These are phyloP conservation scores for Xylaria sp. DNA, from an alignment of 2,329 filamentous ascomycete species.

Conservation along the genomic window DNA sequence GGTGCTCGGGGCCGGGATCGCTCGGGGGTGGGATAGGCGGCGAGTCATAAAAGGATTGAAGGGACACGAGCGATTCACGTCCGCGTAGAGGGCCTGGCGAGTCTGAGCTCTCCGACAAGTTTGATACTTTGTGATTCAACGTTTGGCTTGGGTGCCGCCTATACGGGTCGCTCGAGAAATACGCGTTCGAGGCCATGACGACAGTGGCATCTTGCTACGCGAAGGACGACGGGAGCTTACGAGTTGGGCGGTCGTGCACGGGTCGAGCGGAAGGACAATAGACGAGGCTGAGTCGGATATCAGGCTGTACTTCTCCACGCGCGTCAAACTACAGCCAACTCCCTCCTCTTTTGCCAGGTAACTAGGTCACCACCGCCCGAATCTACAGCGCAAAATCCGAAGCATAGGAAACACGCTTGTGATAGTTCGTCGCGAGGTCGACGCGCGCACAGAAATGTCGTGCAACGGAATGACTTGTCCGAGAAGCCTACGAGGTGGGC, in stretches of 20 bases:
- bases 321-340: neutral
- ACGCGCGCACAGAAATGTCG: conserved; percentile 12
- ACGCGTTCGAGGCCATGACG: conserved; percentile 37
- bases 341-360: neutral
- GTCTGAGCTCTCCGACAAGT: conserved; percentile 38
- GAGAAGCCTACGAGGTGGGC: neutral
- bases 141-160: conserved; percentile 26
- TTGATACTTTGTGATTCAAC: conserved; percentile 40
- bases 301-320: neutral
- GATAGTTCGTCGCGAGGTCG: neutral
- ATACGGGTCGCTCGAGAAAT: conserved; percentile 28
- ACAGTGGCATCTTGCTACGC: conserved; percentile 28
- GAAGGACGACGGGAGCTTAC: neutral
- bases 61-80: conserved; percentile 42
- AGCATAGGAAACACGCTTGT: neutral
- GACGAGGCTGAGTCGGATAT: neutral
- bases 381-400: neutral
- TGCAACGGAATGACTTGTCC: conserved; percentile 1
- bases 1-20: conserved; percentile 21
- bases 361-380: neutral
- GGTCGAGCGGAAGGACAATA: neutral
- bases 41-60: conserved; percentile 38
- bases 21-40: conserved; percentile 19
- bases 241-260: neutral
- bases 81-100: conserved; percentile 30